A percentile compares a stretch with the other conserved stretches of the same genome.
phyloP scores from a whole-genome alignment of 202 grass and related monocot species.

The Brachypodium distachyon region DNA sequence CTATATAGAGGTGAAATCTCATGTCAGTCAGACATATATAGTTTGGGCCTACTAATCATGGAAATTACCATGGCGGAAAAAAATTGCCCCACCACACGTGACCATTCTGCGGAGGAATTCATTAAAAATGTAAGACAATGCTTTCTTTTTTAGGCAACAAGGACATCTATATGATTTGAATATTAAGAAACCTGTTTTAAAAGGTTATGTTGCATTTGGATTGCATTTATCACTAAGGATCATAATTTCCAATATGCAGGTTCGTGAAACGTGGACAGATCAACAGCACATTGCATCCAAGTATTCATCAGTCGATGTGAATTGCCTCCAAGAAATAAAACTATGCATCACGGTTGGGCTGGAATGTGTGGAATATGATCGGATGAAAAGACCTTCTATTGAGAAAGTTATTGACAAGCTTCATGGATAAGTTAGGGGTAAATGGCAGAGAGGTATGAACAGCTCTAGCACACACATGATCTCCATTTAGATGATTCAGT shows the following conservation, averaged over 20 bases:
- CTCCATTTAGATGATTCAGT: no score
- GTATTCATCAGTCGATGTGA: not conserved
- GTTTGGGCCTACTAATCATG: slow-evolving; percentile 15
- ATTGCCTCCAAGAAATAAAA: slow-evolving; percentile 2
- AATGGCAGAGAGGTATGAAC: no score
- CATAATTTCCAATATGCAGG: not conserved
- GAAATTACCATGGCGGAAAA: slow-evolving; percentile 10
- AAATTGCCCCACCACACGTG: not conserved
- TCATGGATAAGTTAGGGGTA: no score
- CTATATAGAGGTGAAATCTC: slow-evolving; percentile 36
- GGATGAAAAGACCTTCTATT: not conserved
- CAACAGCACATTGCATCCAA: not conserved
- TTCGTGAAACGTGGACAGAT: not conserved
- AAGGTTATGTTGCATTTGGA: not conserved
- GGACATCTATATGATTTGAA: not conserved
- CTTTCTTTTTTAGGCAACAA: no score
- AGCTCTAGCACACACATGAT: no score
- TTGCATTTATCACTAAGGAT: not conserved
- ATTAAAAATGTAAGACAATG: not conserved
- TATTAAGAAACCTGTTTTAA: not conserved
- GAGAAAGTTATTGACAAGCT: not conserved
- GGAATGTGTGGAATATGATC: not conserved
- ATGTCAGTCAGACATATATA: slow-evolving; percentile 24
- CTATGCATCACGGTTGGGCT: slow-evolving; percentile 15
- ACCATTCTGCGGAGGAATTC: not conserved